Evolutionary conservation across 371 early-diverging fungal species (phyloP).

Genomic region (Rozella allomycis): DNA sequence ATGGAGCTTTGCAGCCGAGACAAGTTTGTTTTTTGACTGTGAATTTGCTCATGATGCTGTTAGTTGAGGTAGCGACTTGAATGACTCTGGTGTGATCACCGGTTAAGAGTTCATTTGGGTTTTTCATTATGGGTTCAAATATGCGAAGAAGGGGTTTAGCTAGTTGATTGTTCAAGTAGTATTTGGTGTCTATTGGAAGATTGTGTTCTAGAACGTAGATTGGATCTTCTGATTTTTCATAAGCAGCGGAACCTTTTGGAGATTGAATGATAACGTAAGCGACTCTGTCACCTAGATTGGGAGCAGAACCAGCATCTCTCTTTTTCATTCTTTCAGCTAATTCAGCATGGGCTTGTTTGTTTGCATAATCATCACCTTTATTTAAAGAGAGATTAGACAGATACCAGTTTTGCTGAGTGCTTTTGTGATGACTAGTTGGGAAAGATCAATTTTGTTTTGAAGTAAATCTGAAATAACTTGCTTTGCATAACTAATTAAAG

Average conservation of each 20-base stretch:
- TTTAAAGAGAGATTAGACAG: too few relatives aligned
- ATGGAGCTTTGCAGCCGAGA: conserved; percentile 77
- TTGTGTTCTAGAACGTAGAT: conserved; percentile 95
- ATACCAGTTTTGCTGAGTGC: conserved; percentile 78
- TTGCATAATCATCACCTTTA: conserved; percentile 77
- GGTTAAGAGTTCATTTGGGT: conserved; percentile 42
- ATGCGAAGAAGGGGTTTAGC: conserved; percentile 89
- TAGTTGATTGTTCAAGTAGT: conserved; percentile 97
- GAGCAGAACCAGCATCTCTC: conserved; percentile 89
- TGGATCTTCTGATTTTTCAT: conserved; percentile 98
- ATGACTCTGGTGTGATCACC: conserved; percentile 87
- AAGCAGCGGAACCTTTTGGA: conserved; percentile 68
- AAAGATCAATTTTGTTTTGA: conserved; percentile 91
- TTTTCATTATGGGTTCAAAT: conserved; percentile 95
- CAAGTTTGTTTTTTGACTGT: conserved; percentile 74
- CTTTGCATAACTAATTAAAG: conserved; percentile 48
- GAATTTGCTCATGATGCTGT: conserved; percentile 86
- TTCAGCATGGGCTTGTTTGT: conserved; percentile 93
- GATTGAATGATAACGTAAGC: conserved; percentile 94
- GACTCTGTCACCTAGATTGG: conserved; percentile 96
- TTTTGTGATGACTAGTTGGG: conserved; percentile 95
- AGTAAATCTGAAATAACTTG: conserved; percentile 75
- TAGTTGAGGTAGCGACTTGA: conserved; percentile 57
- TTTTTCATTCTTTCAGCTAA: conserved; percentile 90
- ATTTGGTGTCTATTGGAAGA: conserved; percentile 94